These are phyloP conservation scores for Pseudomassariella vexata DNA, from an alignment of 2,329 filamentous ascomycete genomes.

Conservation along the genomic window DNA sequence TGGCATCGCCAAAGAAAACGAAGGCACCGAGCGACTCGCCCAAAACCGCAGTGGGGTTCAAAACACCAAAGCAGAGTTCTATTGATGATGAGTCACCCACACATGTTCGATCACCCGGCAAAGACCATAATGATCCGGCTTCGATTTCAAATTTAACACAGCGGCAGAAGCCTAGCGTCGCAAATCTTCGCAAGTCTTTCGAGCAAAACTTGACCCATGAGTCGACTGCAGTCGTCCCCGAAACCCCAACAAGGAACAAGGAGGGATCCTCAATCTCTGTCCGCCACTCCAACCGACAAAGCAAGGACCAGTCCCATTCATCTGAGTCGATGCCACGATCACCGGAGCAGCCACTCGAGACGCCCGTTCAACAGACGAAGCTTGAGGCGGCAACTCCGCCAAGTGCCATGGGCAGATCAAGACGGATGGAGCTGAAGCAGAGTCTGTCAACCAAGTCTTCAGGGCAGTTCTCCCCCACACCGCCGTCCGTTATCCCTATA, in stretches of 20 bases:
- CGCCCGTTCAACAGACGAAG: not conserved
- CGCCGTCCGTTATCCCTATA: not conserved
- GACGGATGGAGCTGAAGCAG: no score
- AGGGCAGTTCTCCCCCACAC: no score
- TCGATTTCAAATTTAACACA: slow-evolving; percentile 5
- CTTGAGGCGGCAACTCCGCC: slow-evolving; percentile 4
- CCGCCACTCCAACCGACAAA: not conserved
- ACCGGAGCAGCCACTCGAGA: not conserved
- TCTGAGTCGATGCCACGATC: no score
- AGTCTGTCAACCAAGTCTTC: no score
- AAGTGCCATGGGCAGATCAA: no score
- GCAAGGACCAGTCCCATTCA: not conserved
- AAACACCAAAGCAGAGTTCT: not conserved
- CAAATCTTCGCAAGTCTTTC: slow-evolving; percentile 27
- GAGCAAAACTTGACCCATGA: slow-evolving; percentile 14
- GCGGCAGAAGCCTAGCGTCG: slow-evolving; percentile 22
- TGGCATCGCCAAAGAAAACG: not conserved
- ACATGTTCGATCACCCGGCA: slow-evolving; percentile 2
- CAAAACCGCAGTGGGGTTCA: no score
- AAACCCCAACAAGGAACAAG: not conserved
- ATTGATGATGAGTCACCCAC: not conserved
- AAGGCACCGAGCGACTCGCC: not conserved
- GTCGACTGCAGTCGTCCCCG: not conserved
- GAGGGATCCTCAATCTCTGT: not conserved
- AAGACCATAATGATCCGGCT: not conserved